A percentile compares a stretch with the other conserved stretches of the same genome.
Conservation (phyloP, 345 rosid species). For the thale cress (Arabidopsis thaliana) region DNA sequence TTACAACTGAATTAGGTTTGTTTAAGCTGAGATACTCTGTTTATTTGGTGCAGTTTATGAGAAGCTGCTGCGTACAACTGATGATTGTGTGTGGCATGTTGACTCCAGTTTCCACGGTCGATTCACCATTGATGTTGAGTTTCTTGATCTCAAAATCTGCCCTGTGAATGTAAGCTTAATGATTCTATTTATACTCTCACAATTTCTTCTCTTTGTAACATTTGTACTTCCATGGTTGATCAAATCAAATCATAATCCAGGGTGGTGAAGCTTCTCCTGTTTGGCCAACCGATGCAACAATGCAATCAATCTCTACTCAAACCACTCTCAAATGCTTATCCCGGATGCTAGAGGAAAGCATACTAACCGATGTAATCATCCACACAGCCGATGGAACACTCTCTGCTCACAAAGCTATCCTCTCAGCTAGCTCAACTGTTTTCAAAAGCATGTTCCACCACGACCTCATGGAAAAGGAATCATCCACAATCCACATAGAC, state of each 20-base stretch:
- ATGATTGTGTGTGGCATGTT: constrained; percentile 85
- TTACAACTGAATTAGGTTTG: not conserved
- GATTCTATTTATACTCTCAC: no score
- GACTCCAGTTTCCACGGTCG: constrained; percentile 73
- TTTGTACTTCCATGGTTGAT: not conserved
- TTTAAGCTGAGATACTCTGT: constrained; percentile 3
- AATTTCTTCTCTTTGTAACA: not conserved
- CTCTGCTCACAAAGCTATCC: constrained; percentile 83
- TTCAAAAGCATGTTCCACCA: constrained; percentile 93
- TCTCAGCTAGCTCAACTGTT: constrained; percentile 86
- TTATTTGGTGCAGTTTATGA: constrained; percentile 63
- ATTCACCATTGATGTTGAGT: constrained; percentile 86
- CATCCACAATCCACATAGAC: constrained; percentile 75
- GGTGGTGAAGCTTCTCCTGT: constrained; percentile 69
- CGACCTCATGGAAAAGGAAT: constrained; percentile 87
- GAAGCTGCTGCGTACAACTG: constrained; percentile 67
- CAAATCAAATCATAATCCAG: constrained; percentile 42
- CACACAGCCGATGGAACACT: constrained; percentile 76
- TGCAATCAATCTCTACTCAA: constrained; percentile 66
- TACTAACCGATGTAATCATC: constrained; percentile 78
- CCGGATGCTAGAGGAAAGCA: constrained; percentile 84
- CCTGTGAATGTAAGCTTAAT: constrained; percentile 62
- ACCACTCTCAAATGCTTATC: constrained; percentile 75
- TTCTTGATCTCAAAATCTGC: constrained; percentile 81
- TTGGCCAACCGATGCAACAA: constrained; percentile 71